Percentiles rank a stretch among this genome's conserved stretches.
These are phyloP conservation scores for Salix arbutifolia DNA, from an alignment of 345 rosid species.

Conservation along the genomic window DNA sequence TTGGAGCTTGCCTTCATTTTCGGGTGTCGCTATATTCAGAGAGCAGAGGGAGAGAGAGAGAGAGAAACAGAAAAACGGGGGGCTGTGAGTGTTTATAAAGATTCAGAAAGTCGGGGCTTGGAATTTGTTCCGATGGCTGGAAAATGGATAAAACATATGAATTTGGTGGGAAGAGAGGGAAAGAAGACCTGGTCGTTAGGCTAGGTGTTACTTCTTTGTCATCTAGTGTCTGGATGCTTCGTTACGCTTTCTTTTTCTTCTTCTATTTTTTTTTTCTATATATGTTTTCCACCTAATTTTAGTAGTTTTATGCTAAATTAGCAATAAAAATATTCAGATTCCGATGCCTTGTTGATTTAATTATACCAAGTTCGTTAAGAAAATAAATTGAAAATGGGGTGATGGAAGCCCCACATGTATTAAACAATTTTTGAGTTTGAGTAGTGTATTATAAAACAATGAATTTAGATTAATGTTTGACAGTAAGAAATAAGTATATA, in stretches of 20 bases:
- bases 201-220: not conserved
- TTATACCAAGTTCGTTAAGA: too few relatives aligned
- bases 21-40: not conserved
- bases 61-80: too few relatives aligned
- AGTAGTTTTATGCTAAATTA: not conserved
- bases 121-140: not conserved
- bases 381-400: too few relatives aligned
- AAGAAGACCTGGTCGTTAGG: not conserved
- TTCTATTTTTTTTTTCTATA: not conserved
- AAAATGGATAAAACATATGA: not conserved
- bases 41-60: not conserved
- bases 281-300: not conserved
- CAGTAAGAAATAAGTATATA: too few relatives aligned
- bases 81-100: not conserved
- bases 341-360: too few relatives aligned
- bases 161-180: not conserved
- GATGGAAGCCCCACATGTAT: too few relatives aligned
- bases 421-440: too few relatives aligned
- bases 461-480: too few relatives aligned
- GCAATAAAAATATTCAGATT: too few relatives aligned
- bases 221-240: not conserved
- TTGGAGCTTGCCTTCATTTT: slow-evolving; percentile 19
- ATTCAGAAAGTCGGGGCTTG: not conserved
- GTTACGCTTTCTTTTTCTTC: not conserved
- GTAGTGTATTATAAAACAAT: too few relatives aligned